Percentiles rank a stretch among this genome's conserved stretches.
Conservation (phyloP, 192 early-diverging fungal genomes). For the Coemansia reversa region DNA sequence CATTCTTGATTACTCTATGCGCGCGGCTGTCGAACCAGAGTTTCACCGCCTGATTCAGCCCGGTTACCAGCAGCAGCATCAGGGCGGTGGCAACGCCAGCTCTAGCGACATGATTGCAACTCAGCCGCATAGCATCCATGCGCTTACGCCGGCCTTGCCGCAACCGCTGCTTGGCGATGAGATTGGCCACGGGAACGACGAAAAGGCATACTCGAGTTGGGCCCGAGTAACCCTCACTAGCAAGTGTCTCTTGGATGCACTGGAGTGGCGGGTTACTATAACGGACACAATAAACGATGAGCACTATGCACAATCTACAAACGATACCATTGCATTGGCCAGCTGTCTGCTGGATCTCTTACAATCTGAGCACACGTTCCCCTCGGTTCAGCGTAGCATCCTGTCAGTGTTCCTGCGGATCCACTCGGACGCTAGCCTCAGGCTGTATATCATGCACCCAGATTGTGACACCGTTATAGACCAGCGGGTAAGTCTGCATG, state of each 20-base stretch:
- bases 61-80: neutral
- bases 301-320: slow-evolving; percentile 17
- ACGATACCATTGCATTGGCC: slow-evolving; percentile 38
- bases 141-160: neutral
- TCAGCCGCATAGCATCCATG: neutral
- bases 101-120: neutral
- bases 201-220: slow-evolving; percentile 28
- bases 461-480: slow-evolving; percentile 47
- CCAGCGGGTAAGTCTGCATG: slow-evolving; percentile 50
- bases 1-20: slow-evolving; percentile 14
- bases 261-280: slow-evolving; percentile 42
- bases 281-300: slow-evolving; percentile 22
- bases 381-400: slow-evolving; percentile 39
- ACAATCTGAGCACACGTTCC: slow-evolving; percentile 36
- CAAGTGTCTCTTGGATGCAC: slow-evolving; percentile 21
- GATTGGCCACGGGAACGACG: slow-evolving; percentile 1
- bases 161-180: slow-evolving; percentile 14
- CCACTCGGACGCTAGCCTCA: slow-evolving; percentile 42
- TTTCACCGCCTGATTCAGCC: slow-evolving; percentile 10
- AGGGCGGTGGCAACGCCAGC: slow-evolving; percentile 9
- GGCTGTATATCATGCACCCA: slow-evolving; percentile 35
- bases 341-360: slow-evolving; percentile 36
- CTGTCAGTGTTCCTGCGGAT: slow-evolving; percentile 37
- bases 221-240: slow-evolving; percentile 23
- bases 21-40: slow-evolving; percentile 32